Conservation (phyloP, 768 basidiomycete species). For the Butyriboletus loyo region DNA sequence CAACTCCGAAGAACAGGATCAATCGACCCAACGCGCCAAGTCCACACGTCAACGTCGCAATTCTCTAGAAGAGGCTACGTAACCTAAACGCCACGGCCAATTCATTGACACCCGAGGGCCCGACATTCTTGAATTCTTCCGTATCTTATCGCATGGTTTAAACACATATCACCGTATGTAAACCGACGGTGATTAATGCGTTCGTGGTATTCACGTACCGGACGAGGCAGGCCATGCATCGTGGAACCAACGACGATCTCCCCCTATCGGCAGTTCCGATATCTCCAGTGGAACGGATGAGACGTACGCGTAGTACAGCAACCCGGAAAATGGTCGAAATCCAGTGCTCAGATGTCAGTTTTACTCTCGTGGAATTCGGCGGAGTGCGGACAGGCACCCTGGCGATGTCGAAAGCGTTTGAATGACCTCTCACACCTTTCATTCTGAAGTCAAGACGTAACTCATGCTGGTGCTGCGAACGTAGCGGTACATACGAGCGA, state of each 20-base stretch:
- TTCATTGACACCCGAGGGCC: too few relatives aligned
- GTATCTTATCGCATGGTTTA: not conserved
- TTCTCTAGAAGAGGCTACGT: not conserved
- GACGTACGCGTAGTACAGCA: not conserved
- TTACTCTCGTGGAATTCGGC: not conserved
- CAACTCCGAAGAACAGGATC: not conserved
- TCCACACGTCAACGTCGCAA: not conserved
- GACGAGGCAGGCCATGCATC: conserved; percentile 6
- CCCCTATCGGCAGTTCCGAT: not conserved
- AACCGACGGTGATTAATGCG: conserved; percentile 9
- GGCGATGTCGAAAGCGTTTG: not conserved
- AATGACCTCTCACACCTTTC: not conserved
- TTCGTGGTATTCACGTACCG: not conserved
- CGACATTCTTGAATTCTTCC: too few relatives aligned
- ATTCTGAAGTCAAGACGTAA: not conserved
- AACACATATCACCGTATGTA: not conserved
- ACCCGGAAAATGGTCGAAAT: not conserved
- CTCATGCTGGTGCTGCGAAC: too few relatives aligned
- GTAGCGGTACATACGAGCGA: too few relatives aligned
- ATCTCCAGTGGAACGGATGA: not conserved
- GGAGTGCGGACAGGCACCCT: not conserved
- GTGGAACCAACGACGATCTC: not conserved
- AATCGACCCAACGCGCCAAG: not conserved
- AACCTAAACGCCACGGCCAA: not conserved
- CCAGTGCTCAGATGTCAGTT: not conserved